These are phyloP conservation scores for Colletotrichum sp. DNA, from an alignment of 2,329 filamentous ascomycete species.

Conservation along the genomic window DNA sequence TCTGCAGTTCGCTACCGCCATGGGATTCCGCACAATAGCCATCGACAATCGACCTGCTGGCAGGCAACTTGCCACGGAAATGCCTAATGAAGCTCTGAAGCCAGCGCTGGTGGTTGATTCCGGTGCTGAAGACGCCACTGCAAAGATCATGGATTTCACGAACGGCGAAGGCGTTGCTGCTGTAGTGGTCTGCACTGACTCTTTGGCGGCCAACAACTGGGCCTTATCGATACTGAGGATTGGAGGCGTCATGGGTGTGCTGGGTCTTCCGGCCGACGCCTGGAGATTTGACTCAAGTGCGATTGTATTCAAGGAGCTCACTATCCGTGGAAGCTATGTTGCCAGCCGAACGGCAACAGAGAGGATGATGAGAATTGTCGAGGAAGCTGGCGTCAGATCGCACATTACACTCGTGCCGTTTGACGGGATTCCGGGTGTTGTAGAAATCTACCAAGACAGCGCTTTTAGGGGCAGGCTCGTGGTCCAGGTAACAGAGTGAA, in stretches of 20 bases:
- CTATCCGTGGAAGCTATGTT: constrained; percentile 36
- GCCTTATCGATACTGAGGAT: constrained; percentile 30
- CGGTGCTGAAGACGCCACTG: constrained; percentile 5
- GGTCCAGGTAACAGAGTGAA: constrained; percentile 25
- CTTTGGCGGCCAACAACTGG: constrained; percentile 33
- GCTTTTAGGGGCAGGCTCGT: constrained; percentile 34
- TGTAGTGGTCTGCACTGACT: constrained; percentile 36
- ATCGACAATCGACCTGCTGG: constrained; percentile 37
- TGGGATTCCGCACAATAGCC: constrained; percentile 39
- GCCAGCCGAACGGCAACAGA: constrained; percentile 29
- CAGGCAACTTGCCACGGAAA: constrained; percentile 30
- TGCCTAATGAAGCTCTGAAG: constrained; percentile 23
- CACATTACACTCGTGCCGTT: constrained; percentile 31
- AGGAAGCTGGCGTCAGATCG: constrained; percentile 27
- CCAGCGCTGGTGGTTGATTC: constrained; percentile 34
- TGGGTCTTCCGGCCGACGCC: constrained; percentile 34
- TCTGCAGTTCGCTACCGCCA: constrained; percentile 38
- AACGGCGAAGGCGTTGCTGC: constrained; percentile 34
- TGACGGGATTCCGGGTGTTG: constrained; percentile 28
- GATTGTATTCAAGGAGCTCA: constrained; percentile 34
- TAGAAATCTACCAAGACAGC: constrained; percentile 30
- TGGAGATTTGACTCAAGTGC: constrained; percentile 35
- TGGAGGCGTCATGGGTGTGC: constrained; percentile 31
- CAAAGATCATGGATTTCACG: constrained; percentile 30
- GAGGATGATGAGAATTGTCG: constrained; percentile 35